Base-by-base conservation (phyloP, 2,329 filamentous ascomycete species). In the Ascochyta viciae-villosae region DNA sequence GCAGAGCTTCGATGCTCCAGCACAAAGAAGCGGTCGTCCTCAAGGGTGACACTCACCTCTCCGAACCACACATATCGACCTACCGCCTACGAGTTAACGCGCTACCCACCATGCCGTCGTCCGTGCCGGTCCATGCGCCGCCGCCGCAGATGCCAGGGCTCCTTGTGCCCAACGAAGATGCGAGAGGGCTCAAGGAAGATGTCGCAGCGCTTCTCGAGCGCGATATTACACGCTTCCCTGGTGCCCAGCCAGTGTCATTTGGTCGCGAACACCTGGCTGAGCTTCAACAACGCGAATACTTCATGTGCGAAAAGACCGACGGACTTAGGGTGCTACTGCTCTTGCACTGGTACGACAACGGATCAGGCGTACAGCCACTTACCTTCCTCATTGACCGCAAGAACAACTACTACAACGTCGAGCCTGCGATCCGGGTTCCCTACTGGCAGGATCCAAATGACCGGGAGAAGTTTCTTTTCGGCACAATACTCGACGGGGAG, bases 301-400 rank as follows among this genome's bases (percentile, higher is more conserved):
- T 93, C 74, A 90, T 99, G 62, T 97, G 94, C 81, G 95, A 99
- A 78, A 99, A 99, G 80, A 96, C 94, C 1, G 95, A 99, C 73
- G 95, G 95, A 50, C 91, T 98, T 61, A 88, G 95, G 61, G 97
- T 96, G 75, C 85, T 99, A n/a, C 85, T 99, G 62, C 98, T 96
- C 81, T 87, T 95, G 63, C 92, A 91, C 46, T 88, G 89, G 71
- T 80, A 81, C 23, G 83, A 87, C 38, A 74, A 59, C 15, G 56
- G 45, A 3, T 50, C 41, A 9, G 58, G 48, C 16, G 51, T 68
- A 39, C 64, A 68, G 37, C 71, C 73, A 19, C 84, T 88, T 23
- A 90, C 95, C 72, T 97, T 96, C 79, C 83, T 99, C 53, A 96
- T 99, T 78, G 94, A 99, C 78, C 92, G 95, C 72, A 96, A 93